A percentile compares a stretch with the other conserved stretches of the same genome.
phyloP scores from a whole-genome alignment of 169 alveolate genomes.

The Cyclospora cayetanensis region DNA sequence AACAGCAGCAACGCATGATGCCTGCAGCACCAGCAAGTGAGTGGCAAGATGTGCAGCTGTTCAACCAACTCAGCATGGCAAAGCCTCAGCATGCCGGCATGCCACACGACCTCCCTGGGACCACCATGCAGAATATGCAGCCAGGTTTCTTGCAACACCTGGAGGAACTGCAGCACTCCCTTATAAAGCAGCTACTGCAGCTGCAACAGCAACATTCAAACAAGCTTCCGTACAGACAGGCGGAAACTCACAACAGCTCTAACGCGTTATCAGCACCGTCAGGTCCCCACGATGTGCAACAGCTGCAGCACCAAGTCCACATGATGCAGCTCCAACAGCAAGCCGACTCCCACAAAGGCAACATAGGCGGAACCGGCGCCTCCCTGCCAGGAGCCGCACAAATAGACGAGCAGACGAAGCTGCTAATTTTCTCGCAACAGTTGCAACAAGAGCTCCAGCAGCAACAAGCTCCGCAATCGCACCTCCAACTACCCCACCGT shows the following conservation, averaged over 20 bases:
- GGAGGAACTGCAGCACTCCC: conserved; percentile 33
- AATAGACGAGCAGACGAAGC: conserved; percentile 1
- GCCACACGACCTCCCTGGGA: neutral
- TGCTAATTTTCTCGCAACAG: conserved; percentile 5
- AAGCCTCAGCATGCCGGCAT: neutral
- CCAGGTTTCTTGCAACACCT: conserved; percentile 22
- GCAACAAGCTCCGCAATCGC: neutral
- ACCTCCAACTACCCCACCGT: neutral
- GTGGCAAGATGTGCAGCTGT: conserved; percentile 23
- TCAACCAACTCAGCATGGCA: conserved; percentile 23
- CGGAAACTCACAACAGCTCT: neutral
- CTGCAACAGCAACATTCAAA: neutral
- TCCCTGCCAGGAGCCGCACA: neutral
- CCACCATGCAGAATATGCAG: neutral
- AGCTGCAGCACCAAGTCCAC: neutral
- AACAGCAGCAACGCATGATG: neutral
- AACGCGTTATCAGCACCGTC: neutral
- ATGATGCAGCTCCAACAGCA: conserved; percentile 37
- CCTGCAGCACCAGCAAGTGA: conserved; percentile 14
- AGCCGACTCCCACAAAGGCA: neutral
- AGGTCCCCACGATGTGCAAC: neutral
- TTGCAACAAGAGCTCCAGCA: conserved; percentile 47
- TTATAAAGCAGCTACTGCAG: conserved; percentile 7
- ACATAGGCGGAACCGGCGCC: neutral
- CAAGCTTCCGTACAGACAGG: neutral